phyloP scores from a whole-genome alignment of 257 asterid species.

The Anisodus tanguticus region DNA sequence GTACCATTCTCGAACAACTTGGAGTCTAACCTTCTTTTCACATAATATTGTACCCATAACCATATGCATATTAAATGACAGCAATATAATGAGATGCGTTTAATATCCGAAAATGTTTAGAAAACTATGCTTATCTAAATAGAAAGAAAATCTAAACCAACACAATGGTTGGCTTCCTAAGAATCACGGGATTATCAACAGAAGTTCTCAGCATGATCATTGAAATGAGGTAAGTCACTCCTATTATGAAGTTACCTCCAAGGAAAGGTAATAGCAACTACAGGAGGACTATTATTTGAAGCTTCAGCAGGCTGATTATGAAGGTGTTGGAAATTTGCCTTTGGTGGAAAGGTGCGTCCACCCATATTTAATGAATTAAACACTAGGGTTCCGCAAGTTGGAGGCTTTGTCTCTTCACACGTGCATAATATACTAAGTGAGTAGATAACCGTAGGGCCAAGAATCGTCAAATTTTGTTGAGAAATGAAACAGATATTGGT shows the following conservation, averaged over 20 bases:
- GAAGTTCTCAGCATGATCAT: not conserved
- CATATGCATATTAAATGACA: not conserved
- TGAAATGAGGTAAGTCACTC: not conserved
- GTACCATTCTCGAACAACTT: not conserved
- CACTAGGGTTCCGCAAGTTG: no score
- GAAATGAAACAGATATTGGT: no score
- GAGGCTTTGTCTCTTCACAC: no score
- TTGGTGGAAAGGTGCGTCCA: no score
- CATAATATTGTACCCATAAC: not conserved
- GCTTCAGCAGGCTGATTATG: slow-evolving; percentile 32
- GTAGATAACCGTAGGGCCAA: no score
- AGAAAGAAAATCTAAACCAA: slow-evolving; percentile 26
- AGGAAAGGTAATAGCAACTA: slow-evolving; percentile 12
- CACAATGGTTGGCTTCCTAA: slow-evolving; percentile 20
- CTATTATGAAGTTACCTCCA: slow-evolving; percentile 23
- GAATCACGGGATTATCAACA: not conserved
- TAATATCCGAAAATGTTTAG: not conserved
- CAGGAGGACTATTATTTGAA: slow-evolving; percentile 9
- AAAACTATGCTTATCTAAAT: not conserved
- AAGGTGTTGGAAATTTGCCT: no score
- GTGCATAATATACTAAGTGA: no score
- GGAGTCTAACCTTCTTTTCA: not conserved
- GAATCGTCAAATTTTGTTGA: no score
- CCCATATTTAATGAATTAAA: no score
- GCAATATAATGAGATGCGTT: not conserved